These are phyloP conservation scores for Magnolia sinica DNA, from an alignment of 164 flowering plant genomes.

Conservation along the genomic window DNA sequence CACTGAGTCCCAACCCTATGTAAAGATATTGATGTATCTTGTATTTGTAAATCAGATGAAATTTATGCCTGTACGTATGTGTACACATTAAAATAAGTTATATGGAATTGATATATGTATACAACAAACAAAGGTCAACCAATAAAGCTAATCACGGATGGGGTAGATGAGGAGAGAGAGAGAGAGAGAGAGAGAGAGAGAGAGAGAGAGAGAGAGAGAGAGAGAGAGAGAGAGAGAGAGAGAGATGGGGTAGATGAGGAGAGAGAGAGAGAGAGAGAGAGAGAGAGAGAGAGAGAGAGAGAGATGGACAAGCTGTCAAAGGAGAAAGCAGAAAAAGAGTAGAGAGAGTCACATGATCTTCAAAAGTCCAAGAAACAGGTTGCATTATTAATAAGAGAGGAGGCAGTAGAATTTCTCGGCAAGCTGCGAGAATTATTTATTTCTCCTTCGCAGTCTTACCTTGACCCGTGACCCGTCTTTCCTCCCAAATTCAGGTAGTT, in stretches of 20 bases:
- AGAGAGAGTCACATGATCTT: neutral
- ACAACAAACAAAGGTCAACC: neutral
- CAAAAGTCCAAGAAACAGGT: conserved; percentile 3
- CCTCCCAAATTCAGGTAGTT: neutral
- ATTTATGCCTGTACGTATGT: neutral
- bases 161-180: neutral
- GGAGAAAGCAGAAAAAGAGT: neutral
- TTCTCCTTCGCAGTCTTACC: neutral
- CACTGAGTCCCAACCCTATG: too few relatives aligned
- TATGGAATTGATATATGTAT: neutral
- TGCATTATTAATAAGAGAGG: neutral
- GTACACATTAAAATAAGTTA: neutral
- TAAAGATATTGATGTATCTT: too few relatives aligned
- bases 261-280: neutral
- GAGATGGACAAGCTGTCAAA: neutral
- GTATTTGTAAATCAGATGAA: neutral
- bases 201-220: neutral
- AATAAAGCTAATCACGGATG: conserved; percentile 4
- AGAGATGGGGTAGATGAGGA: neutral
- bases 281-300: neutral
- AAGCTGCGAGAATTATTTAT: neutral
- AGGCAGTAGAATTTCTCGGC: conserved; percentile 2
- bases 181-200: neutral
- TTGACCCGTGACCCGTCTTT: conserved; percentile 1
- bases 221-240: neutral